Percentiles rank a stretch among this genome's conserved stretches.
Conservation (phyloP, 2,329 filamentous ascomycete genomes). For the Colletotrichum sp. region DNA sequence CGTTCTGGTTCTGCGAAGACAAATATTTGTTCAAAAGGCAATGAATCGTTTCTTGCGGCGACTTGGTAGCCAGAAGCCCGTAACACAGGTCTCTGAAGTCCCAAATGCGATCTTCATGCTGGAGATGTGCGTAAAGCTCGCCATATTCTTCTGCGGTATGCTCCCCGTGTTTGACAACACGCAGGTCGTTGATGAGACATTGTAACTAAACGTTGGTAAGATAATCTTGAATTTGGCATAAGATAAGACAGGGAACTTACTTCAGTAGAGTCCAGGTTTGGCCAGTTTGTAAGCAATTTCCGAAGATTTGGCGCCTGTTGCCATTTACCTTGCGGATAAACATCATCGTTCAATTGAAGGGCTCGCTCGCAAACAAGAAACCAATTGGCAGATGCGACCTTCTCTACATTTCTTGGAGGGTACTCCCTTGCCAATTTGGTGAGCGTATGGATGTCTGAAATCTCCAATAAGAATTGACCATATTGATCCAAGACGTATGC, state of each 20-base stretch:
- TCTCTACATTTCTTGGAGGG: fast-evolving
- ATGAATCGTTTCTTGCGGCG: not conserved
- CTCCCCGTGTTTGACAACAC: not conserved
- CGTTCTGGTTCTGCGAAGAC: fast-evolving
- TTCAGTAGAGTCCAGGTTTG: not conserved
- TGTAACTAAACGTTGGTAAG: no score
- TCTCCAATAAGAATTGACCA: not conserved
- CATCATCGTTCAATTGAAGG: not conserved
- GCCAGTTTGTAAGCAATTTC: not conserved
- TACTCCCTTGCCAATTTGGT: not conserved
- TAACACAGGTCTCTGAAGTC: not conserved
- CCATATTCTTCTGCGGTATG: not conserved
- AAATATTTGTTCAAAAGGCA: not conserved
- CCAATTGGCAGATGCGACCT: not conserved
- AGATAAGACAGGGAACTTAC: fast-evolving
- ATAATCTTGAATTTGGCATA: no score
- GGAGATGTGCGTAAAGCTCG: not conserved
- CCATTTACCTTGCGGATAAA: fast-evolving
- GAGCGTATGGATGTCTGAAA: not conserved
- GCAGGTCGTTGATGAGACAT: not conserved
- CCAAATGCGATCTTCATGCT: not conserved
- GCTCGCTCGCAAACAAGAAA: not conserved
- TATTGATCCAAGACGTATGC: not conserved
- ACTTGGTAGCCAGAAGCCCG: fast-evolving
- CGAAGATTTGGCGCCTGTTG: not conserved